These are phyloP conservation scores for Backusella psychrophila DNA, from an alignment of 192 early-diverging fungal genomes.

Conservation along the genomic window DNA sequence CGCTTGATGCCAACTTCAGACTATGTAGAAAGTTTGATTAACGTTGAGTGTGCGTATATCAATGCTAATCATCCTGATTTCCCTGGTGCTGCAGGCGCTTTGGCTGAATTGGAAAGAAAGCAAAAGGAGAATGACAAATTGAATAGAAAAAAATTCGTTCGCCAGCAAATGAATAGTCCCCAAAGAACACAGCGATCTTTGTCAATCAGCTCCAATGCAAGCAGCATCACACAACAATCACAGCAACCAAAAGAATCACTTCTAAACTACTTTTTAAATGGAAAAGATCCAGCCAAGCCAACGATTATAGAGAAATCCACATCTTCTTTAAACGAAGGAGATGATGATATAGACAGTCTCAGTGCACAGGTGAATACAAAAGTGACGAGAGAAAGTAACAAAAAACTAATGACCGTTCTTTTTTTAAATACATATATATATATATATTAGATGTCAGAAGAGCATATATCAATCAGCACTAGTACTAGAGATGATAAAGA, in stretches of 20 bases:
- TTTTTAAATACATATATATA: too few species aligned
- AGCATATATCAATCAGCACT: slow-evolving; percentile 24
- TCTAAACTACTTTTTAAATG: slow-evolving; percentile 50
- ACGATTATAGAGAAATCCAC: slow-evolving; percentile 13
- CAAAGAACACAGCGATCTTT: slow-evolving; percentile 1
- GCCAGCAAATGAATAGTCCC: slow-evolving; percentile 1
- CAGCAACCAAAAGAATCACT: slow-evolving; percentile 40
- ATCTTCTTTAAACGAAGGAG: slow-evolving; percentile 35
- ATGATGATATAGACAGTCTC: slow-evolving; percentile 38
- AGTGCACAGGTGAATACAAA: background rate
- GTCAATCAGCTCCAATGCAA: slow-evolving; percentile 20
- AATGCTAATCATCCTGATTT: slow-evolving; percentile 84
- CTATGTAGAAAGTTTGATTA: slow-evolving; percentile 73
- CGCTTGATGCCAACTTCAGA: slow-evolving; percentile 60
- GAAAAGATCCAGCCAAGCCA: slow-evolving; percentile 27
- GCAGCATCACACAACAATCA: slow-evolving; percentile 13
- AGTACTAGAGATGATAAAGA: slow-evolving; percentile 67
- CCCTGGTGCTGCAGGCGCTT: slow-evolving; percentile 68
- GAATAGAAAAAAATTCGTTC: slow-evolving; percentile 4
- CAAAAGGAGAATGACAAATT: slow-evolving; percentile 1
- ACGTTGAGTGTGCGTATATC: slow-evolving; percentile 75
- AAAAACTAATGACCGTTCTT: too few species aligned
- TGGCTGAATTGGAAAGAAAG: slow-evolving; percentile 59
- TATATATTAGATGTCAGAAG: background rate
- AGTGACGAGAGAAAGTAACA: too few species aligned